Evolutionary conservation across 495 filamentous ascomycete species (phyloP).

Genomic region (Podospora sp.): DNA sequence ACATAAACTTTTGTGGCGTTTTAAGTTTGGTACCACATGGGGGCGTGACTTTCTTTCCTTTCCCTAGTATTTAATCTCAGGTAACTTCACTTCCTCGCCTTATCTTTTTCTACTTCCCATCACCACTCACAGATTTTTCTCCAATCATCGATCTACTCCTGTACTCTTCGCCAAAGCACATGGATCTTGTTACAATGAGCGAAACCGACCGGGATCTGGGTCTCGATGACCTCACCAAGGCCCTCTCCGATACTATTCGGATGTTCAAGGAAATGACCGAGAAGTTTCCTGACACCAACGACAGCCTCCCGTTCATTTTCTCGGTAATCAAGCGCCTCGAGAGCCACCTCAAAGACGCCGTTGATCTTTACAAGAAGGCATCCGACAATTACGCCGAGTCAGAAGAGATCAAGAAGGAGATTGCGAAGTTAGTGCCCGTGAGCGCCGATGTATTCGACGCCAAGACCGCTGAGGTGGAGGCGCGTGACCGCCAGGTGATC

Average conservation of each 20-base stretch:
- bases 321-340: background rate
- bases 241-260: background rate
- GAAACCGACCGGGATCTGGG: background rate
- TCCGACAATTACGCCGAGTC: background rate
- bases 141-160: too few species aligned
- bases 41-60: too few species aligned
- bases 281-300: background rate
- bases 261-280: background rate
- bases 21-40: too few species aligned
- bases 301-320: background rate
- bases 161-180: too few species aligned
- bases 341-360: background rate
- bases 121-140: too few species aligned
- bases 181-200: too few species aligned
- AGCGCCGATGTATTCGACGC: background rate
- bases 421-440: background rate
- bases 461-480: background rate
- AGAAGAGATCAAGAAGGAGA: background rate
- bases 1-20: too few species aligned
- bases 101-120: too few species aligned
- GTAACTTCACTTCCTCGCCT: too few species aligned
- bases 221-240: background rate
- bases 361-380: background rate
- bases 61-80: too few species aligned
- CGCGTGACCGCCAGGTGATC: background rate